These are phyloP conservation scores for Candida vaughaniae DNA, from an alignment of 805 yeast genomes.

Conservation along the genomic window DNA sequence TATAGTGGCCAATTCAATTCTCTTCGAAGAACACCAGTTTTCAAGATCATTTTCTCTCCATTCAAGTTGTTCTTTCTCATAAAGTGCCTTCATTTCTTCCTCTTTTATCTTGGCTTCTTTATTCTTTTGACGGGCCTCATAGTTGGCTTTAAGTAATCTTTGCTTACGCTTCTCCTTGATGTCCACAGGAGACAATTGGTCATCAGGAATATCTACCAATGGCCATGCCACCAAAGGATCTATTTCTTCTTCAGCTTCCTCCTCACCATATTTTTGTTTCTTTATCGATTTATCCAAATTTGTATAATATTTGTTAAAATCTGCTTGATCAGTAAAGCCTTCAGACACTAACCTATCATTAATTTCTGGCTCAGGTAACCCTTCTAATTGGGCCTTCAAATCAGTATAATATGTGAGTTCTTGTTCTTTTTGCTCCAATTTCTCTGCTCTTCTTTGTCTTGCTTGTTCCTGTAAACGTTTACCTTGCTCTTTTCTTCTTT, in stretches of 20 bases:
- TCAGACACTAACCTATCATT: slow-evolving; percentile 60
- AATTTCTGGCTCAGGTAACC: slow-evolving; percentile 48
- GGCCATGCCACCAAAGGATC: slow-evolving; percentile 64
- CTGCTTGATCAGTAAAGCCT: slow-evolving; percentile 75
- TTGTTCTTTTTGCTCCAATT: slow-evolving; percentile 73
- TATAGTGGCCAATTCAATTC: slow-evolving; percentile 57
- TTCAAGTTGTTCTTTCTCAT: slow-evolving; percentile 62
- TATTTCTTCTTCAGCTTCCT: slow-evolving; percentile 52
- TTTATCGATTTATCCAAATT: slow-evolving; percentile 69
- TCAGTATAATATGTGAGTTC: slow-evolving; percentile 71
- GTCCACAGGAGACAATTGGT: slow-evolving; percentile 73
- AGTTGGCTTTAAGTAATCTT: slow-evolving; percentile 76
- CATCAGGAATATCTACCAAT: slow-evolving; percentile 80
- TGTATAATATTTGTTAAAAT: slow-evolving; percentile 62
- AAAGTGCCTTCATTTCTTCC: slow-evolving; percentile 56
- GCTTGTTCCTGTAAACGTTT: slow-evolving; percentile 91
- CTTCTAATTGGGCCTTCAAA: slow-evolving; percentile 51
- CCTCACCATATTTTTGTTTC: slow-evolving; percentile 64
- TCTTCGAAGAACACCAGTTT: slow-evolving; percentile 77
- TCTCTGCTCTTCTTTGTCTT: slow-evolving; percentile 76
- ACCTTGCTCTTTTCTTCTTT: slow-evolving; percentile 81
- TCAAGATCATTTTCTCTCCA: slow-evolving; percentile 75
- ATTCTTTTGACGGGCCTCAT: slow-evolving; percentile 83
- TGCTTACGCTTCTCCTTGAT: slow-evolving; percentile 86
- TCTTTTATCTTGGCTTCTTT: slow-evolving; percentile 75